phyloP scores from a whole-genome alignment of 192 early-diverging fungal species.

The Backusella australiensis region DNA sequence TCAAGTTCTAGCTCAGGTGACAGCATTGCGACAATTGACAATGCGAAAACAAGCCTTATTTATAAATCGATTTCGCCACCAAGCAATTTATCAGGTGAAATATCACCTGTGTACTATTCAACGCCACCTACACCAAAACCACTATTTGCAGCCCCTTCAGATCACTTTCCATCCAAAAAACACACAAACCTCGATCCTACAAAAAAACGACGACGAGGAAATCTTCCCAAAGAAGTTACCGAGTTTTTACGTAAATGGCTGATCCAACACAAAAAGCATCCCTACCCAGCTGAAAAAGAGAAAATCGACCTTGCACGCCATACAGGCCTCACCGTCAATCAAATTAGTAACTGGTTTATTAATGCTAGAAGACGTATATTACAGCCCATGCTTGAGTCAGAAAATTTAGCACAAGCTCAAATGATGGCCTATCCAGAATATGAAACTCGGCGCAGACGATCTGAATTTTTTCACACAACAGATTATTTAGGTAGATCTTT shows the following conservation, averaged over 20 bases:
- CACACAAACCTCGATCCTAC: conserved; percentile 11
- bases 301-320: conserved; percentile 44
- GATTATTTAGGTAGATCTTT: neutral
- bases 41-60: neutral
- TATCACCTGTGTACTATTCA: conserved; percentile 12
- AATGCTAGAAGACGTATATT: conserved; percentile 57
- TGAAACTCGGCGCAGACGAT: conserved; percentile 6
- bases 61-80: neutral
- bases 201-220: conserved; percentile 39
- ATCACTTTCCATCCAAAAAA: neutral
- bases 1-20: conserved; percentile 24
- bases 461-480: conserved; percentile 9
- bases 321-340: conserved; percentile 56
- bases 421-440: conserved; percentile 20
- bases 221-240: conserved; percentile 45
- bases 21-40: conserved; percentile 28
- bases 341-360: conserved; percentile 66
- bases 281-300: conserved; percentile 56
- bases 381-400: conserved; percentile 46
- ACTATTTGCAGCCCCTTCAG: neutral
- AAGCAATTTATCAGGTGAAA: conserved; percentile 1
- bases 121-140: conserved; percentile 9
- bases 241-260: conserved; percentile 52
- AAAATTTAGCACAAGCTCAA: conserved; percentile 13
- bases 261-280: conserved; percentile 50